Evolutionary conservation across 345 rosid genomes (phyloP).

Genomic region (Brassica juncea): DNA sequence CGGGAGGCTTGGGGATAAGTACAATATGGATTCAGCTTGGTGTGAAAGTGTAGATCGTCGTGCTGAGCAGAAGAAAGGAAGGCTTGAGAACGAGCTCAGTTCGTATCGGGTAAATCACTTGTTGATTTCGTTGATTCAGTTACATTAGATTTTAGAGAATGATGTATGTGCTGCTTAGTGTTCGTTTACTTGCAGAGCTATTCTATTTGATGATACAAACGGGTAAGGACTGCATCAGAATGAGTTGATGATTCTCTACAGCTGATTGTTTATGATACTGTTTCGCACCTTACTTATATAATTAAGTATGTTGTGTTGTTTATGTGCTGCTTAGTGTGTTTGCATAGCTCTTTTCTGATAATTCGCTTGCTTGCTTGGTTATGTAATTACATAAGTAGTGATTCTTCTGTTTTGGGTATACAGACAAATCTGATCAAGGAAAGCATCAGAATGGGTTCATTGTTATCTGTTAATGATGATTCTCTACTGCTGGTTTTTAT

Average conservation of each 20-base stretch:
- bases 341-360: not conserved
- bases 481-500: not conserved
- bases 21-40: constrained; percentile 69
- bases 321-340: too few relatives aligned
- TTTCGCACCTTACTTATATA: too few relatives aligned
- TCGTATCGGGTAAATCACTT: constrained; percentile 70
- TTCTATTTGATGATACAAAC: too few relatives aligned
- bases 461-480: not conserved
- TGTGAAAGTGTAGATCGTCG: constrained; percentile 75
- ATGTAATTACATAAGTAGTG: not conserved
- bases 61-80: constrained; percentile 82
- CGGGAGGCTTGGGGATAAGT: constrained; percentile 68
- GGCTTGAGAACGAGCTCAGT: constrained; percentile 90
- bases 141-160: not conserved
- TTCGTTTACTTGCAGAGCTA: not conserved
- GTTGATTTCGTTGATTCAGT: not conserved
- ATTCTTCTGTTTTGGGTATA: constrained; percentile 19
- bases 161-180: not conserved
- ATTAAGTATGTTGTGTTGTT: too few relatives aligned
- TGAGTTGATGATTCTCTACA: too few relatives aligned
- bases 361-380: not conserved
- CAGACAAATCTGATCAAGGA: constrained; percentile 97
- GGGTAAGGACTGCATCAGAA: too few relatives aligned
- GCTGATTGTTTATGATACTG: too few relatives aligned
- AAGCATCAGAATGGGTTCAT: constrained; percentile 59